Conservation (phyloP, 2,329 filamentous ascomycete species). For the Pyrenophora graminea region DNA sequence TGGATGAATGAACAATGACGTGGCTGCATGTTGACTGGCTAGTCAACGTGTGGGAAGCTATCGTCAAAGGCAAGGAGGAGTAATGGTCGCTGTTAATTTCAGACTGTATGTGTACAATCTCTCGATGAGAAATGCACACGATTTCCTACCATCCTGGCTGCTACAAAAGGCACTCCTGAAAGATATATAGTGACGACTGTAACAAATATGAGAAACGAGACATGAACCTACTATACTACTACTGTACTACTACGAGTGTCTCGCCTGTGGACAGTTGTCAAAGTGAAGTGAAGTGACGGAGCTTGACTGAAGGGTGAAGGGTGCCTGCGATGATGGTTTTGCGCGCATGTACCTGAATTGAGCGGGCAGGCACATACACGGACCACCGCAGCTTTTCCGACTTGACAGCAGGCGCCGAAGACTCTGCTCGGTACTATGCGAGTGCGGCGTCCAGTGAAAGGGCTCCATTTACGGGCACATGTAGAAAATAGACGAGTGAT, state of each 20-base stretch:
- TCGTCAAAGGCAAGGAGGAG: conserved; percentile 10
- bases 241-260: not conserved
- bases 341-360: no score
- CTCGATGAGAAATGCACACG: conserved; percentile 12
- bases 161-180: conserved; percentile 22
- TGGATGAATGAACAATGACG: not conserved
- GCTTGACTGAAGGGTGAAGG: no score
- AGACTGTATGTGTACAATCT: conserved; percentile 31
- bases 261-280: not conserved
- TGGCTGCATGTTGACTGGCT: conserved; percentile 28
- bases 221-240: conserved; percentile 1
- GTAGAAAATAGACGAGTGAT: not conserved
- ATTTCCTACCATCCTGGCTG: conserved; percentile 10
- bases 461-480: no score
- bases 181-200: conserved; percentile 22
- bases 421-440: no score
- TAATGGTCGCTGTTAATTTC: conserved; percentile 17
- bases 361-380: no score
- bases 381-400: no score
- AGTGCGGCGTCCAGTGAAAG: no score
- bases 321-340: no score
- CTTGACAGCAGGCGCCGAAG: no score
- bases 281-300: no score
- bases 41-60: conserved; percentile 31
- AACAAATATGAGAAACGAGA: conserved; percentile 21